Conservation (phyloP, 2,329 filamentous ascomycete species). For the Alternaria sp. region DNA sequence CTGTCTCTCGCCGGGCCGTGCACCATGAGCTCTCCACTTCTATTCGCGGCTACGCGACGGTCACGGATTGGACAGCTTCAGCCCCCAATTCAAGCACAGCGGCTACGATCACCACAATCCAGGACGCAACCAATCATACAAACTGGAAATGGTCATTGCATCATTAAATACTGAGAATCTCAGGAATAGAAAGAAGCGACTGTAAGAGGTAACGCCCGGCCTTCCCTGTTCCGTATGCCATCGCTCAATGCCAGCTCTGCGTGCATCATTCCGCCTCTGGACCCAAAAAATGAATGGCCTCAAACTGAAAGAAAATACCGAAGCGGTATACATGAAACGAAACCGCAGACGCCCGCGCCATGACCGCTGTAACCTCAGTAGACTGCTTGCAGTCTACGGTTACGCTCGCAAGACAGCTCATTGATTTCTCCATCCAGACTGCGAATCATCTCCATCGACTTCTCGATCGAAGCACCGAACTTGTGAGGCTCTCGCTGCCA, state of each 20-base stretch:
- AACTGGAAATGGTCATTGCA: conserved; percentile 37
- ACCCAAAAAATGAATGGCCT: conserved; percentile 43
- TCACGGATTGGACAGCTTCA: conserved; percentile 49
- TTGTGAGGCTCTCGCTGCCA: conserved; percentile 75
- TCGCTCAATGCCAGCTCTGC: conserved; percentile 38
- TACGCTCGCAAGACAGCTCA: conserved; percentile 66
- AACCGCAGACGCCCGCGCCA: conserved; percentile 37
- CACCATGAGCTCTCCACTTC: conserved; percentile 43
- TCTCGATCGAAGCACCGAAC: conserved; percentile 67
- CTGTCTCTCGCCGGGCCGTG: conserved; percentile 38
- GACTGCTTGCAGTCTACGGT: conserved; percentile 45
- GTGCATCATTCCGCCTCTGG: conserved; percentile 38
- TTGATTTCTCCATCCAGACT: conserved; percentile 73
- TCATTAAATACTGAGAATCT: conserved; percentile 37
- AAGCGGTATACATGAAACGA: conserved; percentile 47
- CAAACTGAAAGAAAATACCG: conserved; percentile 32
- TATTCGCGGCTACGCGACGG: conserved; percentile 50
- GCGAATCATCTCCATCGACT: conserved; percentile 75
- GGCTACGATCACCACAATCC: conserved; percentile 42
- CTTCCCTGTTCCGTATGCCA: conserved; percentile 31
- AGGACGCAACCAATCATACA: conserved; percentile 43
- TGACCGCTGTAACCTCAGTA: conserved; percentile 29
- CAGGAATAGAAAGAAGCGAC: conserved; percentile 42
- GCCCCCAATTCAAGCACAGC: conserved; percentile 48
- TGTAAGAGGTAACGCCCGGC: conserved; percentile 49